Conservation (phyloP, 768 basidiomycete genomes). For the Trametes gibbosa region DNA sequence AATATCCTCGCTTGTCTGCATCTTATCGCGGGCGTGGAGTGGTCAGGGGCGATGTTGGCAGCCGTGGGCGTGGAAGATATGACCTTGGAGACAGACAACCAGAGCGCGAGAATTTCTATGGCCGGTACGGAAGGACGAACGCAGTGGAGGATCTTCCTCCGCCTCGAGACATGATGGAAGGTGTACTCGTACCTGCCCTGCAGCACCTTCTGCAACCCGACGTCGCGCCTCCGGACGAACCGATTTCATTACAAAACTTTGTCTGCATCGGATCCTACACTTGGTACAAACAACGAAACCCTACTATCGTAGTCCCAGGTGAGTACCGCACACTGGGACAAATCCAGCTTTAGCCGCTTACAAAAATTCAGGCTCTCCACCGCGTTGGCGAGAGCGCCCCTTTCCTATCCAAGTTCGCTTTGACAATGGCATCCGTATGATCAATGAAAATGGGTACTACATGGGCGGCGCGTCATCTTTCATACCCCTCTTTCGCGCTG, state of each 20-base stretch:
- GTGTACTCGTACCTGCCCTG: constrained; percentile 3
- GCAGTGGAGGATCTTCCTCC: constrained; percentile 8
- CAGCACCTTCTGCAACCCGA: constrained; percentile 1
- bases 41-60: neutral
- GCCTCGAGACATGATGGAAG: constrained; percentile 14
- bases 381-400: constrained; percentile 46
- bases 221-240: neutral
- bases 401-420: constrained; percentile 51
- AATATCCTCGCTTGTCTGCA: too few relatives aligned
- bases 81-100: too few relatives aligned
- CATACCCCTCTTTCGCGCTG: constrained; percentile 58
- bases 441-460: constrained; percentile 58
- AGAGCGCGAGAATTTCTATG: too few relatives aligned
- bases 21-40: neutral
- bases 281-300: constrained; percentile 41
- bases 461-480: constrained; percentile 35
- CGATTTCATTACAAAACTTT: constrained; percentile 30
- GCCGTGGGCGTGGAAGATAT: neutral
- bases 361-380: constrained; percentile 48
- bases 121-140: neutral
- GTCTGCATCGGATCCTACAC: constrained; percentile 50
- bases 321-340: neutral
- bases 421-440: constrained; percentile 47
- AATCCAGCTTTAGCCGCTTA: neutral
- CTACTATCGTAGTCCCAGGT: constrained; percentile 56